phyloP scores from a whole-genome alignment of 352 stramenopile species.

The Phytophthora pisi region DNA sequence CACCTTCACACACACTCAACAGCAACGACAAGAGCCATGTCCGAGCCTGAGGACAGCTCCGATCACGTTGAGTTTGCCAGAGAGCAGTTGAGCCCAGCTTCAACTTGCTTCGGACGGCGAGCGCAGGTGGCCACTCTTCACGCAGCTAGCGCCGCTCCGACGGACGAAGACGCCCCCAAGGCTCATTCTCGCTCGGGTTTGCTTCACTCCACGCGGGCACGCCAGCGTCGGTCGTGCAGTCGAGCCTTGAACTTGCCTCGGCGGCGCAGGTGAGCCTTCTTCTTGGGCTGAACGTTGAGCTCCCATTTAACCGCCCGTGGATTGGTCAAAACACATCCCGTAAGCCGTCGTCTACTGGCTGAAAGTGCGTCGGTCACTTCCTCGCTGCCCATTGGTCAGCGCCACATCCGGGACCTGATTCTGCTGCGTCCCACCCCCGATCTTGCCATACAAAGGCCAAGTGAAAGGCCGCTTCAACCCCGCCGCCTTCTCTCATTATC shows the following conservation, averaged over 20 bases:
- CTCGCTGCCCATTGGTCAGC: slow-evolving; percentile 21
- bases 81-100: too few relatives aligned
- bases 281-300: neutral
- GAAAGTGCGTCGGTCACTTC: neutral
- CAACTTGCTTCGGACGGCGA: too few relatives aligned
- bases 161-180: too few relatives aligned
- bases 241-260: slow-evolving; percentile 25
- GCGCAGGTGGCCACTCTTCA: too few relatives aligned
- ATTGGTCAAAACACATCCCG: slow-evolving; percentile 15
- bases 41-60: too few relatives aligned
- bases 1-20: too few relatives aligned
- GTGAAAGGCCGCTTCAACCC: slow-evolving; percentile 27
- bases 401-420: slow-evolving; percentile 28
- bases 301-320: neutral
- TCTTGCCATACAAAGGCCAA: slow-evolving; percentile 30
- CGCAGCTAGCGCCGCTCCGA: neutral
- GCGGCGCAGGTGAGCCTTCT: slow-evolving; percentile 20
- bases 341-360: slow-evolving; percentile 4
- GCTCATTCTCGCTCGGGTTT: neutral
- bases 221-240: slow-evolving; percentile 18
- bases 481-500: slow-evolving; percentile 18
- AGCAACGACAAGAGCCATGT: too few relatives aligned
- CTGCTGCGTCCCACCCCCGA: slow-evolving; percentile 18
- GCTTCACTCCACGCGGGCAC: slow-evolving; percentile 3
- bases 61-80: too few relatives aligned